Conservation (phyloP, 208 protist species). For the Wallacemonas collosoma region DNA sequence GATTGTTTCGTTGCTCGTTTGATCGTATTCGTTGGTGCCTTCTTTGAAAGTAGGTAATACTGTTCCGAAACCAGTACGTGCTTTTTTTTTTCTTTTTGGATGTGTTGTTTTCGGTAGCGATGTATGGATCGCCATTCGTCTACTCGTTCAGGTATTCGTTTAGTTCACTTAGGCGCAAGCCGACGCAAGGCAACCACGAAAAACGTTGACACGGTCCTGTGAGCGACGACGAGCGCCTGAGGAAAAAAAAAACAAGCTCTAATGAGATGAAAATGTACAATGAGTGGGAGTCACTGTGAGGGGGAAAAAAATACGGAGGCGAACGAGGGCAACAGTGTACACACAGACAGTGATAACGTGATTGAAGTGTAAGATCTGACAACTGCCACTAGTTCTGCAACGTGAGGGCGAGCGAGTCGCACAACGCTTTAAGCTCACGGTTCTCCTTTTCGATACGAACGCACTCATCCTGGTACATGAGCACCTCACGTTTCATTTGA, state of each 20-base stretch:
- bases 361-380: background rate
- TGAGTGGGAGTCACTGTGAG: background rate
- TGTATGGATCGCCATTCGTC: too few species aligned
- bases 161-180: too few species aligned
- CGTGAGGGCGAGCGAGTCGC: conserved; percentile 62
- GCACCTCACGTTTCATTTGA: conserved; percentile 58
- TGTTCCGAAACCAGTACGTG: too few species aligned
- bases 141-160: too few species aligned
- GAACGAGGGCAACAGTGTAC: background rate
- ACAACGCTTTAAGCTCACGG: conserved; percentile 59
- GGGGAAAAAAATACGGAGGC: background rate
- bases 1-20: too few species aligned
- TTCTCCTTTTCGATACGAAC: conserved; percentile 72
- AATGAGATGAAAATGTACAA: background rate
- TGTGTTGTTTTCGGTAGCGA: too few species aligned
- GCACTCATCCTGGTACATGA: conserved; percentile 66
- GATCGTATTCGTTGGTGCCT: too few species aligned
- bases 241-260: conserved; percentile 11
- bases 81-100: too few species aligned
- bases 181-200: background rate
- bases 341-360: background rate
- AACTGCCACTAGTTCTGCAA: conserved; percentile 28
- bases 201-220: background rate
- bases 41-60: too few species aligned
- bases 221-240: background rate